Percentiles rank a stretch among this genome's conserved stretches.
These are phyloP conservation scores for Linderina pennispora DNA, from an alignment of 192 early-diverging fungal genomes.

Conservation along the genomic window DNA sequence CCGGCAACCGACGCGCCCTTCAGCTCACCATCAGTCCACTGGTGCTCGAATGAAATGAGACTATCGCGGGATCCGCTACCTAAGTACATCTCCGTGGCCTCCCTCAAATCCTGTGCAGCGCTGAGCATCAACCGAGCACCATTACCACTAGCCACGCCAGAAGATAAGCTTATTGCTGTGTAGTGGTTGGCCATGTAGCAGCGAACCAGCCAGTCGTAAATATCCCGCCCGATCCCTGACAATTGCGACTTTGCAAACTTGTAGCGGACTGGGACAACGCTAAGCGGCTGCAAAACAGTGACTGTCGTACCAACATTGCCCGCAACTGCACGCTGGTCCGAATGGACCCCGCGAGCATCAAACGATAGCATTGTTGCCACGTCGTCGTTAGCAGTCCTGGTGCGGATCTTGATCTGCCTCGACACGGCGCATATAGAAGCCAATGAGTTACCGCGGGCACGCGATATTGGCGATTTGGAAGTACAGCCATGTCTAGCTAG, in stretches of 20 bases:
- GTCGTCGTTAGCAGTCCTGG: slow-evolving; percentile 4
- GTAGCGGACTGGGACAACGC: slow-evolving; percentile 28
- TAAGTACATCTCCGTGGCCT: too few species aligned
- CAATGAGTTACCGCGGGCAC: slow-evolving; percentile 10
- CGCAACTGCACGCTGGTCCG: slow-evolving; percentile 5
- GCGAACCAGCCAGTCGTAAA: slow-evolving; percentile 13
- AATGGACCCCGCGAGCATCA: background rate
- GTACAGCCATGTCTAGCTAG: slow-evolving; percentile 17
- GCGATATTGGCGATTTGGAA: slow-evolving; percentile 4
- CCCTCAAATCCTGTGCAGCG: too few species aligned
- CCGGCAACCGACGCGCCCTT: too few species aligned
- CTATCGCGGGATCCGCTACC: too few species aligned
- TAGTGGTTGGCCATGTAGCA: slow-evolving; percentile 23
- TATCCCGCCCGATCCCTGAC: slow-evolving; percentile 9
- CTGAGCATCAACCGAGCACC: too few species aligned
- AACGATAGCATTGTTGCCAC: slow-evolving; percentile 11
- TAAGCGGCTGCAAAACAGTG: slow-evolving; percentile 21
- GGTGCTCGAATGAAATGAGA: too few species aligned
- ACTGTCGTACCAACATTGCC: slow-evolving; percentile 21
- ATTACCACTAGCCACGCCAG: too few species aligned
- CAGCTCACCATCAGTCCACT: too few species aligned
- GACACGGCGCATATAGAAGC: slow-evolving; percentile 21
- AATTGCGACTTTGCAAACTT: slow-evolving; percentile 13
- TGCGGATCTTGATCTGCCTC: slow-evolving; percentile 15
- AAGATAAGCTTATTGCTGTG: too few species aligned